A percentile compares a stretch with the other conserved stretches of the same genome.
Conservation (phyloP, 768 basidiomycete species). For the Xerocomellus intermedius region DNA sequence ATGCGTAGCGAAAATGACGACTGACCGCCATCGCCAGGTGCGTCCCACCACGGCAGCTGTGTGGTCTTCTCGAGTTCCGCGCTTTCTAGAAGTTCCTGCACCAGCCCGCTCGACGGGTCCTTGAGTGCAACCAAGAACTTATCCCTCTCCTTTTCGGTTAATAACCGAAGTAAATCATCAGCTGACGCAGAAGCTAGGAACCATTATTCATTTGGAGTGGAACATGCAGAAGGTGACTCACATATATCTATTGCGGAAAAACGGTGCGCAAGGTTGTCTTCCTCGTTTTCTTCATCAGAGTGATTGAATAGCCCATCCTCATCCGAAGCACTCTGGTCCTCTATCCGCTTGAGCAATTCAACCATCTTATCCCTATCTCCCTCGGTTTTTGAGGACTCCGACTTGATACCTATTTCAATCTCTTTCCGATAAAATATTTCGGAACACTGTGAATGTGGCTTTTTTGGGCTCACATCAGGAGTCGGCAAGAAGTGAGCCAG, state of each 20-base stretch:
- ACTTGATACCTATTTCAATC: constrained; percentile 59
- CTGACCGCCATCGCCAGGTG: constrained; percentile 2
- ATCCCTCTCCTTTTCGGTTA: constrained; percentile 58
- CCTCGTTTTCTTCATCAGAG: constrained; percentile 40
- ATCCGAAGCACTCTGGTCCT: constrained; percentile 52
- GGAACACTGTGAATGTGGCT: constrained; percentile 72
- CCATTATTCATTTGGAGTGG: neutral
- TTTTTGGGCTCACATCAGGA: neutral
- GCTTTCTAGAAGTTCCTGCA: constrained; percentile 57
- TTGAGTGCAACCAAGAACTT: constrained; percentile 58
- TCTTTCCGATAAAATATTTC: constrained; percentile 81
- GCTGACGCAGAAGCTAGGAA: constrained; percentile 52
- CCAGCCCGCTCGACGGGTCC: constrained; percentile 61
- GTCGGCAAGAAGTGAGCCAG: neutral
- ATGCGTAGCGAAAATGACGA: neutral
- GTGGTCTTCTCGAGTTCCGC: constrained; percentile 51
- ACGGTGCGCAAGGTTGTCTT: constrained; percentile 46
- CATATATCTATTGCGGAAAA: constrained; percentile 63
- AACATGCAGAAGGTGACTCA: constrained; percentile 29
- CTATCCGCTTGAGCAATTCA: constrained; percentile 68
- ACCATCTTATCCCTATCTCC: constrained; percentile 67
- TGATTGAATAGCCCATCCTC: constrained; percentile 32
- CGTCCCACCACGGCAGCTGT: constrained; percentile 75
- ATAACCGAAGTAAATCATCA: constrained; percentile 57
- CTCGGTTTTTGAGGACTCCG: constrained; percentile 50